A percentile compares a stretch with the other conserved stretches of the same genome.
Evolutionary conservation across 2,329 filamentous ascomycete species (phyloP).

Genomic region (Penicillium sp.): DNA sequence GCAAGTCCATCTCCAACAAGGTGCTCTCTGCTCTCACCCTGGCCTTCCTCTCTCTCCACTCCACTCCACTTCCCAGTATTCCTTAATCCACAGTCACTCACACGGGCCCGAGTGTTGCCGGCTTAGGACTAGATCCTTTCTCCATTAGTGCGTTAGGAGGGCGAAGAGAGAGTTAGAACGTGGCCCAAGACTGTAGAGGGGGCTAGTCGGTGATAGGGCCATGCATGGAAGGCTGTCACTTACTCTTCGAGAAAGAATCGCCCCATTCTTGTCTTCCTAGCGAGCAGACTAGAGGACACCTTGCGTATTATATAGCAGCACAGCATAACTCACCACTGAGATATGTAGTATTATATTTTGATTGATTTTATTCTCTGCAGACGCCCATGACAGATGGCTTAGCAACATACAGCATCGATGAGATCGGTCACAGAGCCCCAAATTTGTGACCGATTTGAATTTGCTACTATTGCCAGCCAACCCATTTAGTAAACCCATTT

Average conservation of each 20-base stretch:
- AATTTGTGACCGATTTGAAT: constrained; percentile 6
- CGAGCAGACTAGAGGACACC: not conserved
- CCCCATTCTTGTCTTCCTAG: constrained; percentile 1
- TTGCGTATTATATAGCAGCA: no score
- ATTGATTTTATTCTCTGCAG: no score
- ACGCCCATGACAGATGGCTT: no score
- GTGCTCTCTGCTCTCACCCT: no score
- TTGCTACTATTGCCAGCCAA: constrained; percentile 22
- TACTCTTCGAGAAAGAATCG: constrained; percentile 22
- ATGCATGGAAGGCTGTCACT: constrained; percentile 35
- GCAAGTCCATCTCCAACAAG: not conserved
- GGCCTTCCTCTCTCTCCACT: no score
- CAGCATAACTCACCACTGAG: no score
- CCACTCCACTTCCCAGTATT: not conserved
- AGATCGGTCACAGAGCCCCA: constrained; percentile 3
- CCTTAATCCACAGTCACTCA: constrained; percentile 9
- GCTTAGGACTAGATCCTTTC: constrained; percentile 7
- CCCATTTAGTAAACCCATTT: no score
- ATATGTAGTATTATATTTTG: no score
- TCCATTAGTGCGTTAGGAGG: not conserved
- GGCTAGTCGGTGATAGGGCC: not conserved
- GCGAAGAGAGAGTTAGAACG: not conserved
- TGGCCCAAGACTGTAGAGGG: constrained; percentile 4
- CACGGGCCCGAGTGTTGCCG: not conserved
- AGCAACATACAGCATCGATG: no score